Conservation (phyloP, 805 yeast genomes). For the Kuraishia ogatae region DNA sequence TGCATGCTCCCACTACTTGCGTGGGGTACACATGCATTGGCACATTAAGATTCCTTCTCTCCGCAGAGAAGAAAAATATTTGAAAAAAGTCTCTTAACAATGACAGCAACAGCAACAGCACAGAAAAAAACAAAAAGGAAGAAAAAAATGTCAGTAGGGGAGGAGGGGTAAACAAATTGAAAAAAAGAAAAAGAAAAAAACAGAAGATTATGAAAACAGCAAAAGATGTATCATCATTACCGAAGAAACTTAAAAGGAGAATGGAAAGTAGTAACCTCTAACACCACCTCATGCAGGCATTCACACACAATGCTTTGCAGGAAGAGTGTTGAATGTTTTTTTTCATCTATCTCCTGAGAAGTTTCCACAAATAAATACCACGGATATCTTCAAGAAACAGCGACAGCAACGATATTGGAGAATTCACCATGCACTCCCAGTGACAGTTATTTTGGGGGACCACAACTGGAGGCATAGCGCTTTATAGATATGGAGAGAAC, state of each 20-base stretch:
- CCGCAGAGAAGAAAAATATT: background rate
- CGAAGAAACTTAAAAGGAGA: background rate
- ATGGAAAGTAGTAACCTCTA: background rate
- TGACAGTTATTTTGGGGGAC: too few species aligned
- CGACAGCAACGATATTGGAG: background rate
- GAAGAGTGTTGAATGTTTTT: background rate
- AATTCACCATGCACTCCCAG: too few species aligned
- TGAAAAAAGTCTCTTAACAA: background rate
- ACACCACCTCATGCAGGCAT: background rate
- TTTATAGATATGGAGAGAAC: background rate
- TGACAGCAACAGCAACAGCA: background rate
- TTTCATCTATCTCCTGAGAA: background rate
- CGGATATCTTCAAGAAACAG: background rate
- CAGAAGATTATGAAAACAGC: background rate
- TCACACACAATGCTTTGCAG: background rate
- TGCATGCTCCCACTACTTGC: background rate
- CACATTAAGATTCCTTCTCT: background rate
- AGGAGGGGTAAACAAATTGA: background rate
- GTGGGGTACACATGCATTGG: background rate
- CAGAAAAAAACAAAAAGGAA: background rate
- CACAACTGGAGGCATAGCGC: background rate
- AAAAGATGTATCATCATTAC: background rate
- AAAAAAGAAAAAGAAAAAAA: too few species aligned
- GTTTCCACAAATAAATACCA: background rate
- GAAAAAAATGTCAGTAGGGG: too few species aligned